phyloP scores from a whole-genome alignment of 139 green algal species.

The Chlorella sp. region DNA sequence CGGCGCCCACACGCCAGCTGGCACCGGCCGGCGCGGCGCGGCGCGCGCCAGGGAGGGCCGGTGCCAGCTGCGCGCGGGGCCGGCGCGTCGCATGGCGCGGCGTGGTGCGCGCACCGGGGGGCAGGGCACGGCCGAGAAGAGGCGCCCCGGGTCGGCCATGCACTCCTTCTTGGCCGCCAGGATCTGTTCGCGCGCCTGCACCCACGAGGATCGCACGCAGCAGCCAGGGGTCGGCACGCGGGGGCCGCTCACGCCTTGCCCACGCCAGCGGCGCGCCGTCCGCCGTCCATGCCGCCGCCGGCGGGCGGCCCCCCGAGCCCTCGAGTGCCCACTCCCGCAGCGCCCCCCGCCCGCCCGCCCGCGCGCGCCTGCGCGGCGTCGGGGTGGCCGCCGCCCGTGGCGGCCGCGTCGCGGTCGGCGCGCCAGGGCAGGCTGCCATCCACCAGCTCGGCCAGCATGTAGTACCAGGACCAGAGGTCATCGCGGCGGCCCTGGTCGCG shows the following conservation, averaged over 20 bases:
- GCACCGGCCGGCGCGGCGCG: too few relatives aligned
- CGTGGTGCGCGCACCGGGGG: neutral
- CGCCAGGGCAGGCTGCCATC: slow-evolving; percentile 40
- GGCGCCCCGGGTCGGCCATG: slow-evolving; percentile 16
- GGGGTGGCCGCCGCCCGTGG: neutral
- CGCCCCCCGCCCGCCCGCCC: neutral
- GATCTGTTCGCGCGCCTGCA: too few relatives aligned
- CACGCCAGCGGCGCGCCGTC: neutral
- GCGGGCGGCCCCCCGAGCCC: neutral
- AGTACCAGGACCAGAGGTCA: slow-evolving; percentile 92
- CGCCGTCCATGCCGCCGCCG: neutral
- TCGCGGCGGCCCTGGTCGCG: slow-evolving; percentile 76
- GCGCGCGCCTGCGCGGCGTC: neutral
- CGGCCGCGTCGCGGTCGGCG: neutral
- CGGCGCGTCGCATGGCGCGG: neutral
- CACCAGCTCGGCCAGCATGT: slow-evolving; percentile 83
- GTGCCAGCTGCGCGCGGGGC: neutral
- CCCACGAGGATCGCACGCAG: too few relatives aligned
- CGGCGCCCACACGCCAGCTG: too few relatives aligned
- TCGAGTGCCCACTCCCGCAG: neutral
- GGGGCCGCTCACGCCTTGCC: neutral
- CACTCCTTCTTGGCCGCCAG: slow-evolving; percentile 29
- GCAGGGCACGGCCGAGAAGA: slow-evolving; percentile 20
- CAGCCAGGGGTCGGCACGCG: too few relatives aligned
- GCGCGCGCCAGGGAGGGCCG: neutral